Conservation (phyloP, 306 rosid species). For the Sesbania bispinosa region DNA sequence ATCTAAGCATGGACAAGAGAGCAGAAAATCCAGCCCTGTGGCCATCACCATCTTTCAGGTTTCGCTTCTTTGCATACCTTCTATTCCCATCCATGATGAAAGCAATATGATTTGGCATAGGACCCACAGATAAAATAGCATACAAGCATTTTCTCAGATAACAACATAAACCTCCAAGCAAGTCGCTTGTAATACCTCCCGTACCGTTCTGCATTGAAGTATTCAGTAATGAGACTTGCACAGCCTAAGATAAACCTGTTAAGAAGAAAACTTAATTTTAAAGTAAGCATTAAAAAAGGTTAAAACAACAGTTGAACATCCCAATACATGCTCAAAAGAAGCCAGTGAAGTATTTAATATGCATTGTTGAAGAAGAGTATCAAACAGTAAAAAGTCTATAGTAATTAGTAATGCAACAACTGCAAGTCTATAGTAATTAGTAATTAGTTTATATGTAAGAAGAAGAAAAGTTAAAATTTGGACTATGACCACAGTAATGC, state of each 20-base stretch:
- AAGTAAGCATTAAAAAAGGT: conserved; percentile 1
- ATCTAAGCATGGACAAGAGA: conserved; percentile 50
- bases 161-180: conserved; percentile 29
- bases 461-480: not conserved
- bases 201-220: conserved; percentile 39
- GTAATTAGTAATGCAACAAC: not conserved
- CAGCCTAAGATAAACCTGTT: conserved; percentile 10
- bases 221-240: conserved; percentile 1
- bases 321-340: not conserved
- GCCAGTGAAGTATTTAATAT: not conserved
- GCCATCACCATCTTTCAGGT: conserved; percentile 51
- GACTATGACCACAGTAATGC: not conserved
- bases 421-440: not conserved
- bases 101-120: conserved; percentile 70
- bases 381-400: not conserved
- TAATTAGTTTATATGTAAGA: not conserved
- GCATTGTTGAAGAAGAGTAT: not conserved
- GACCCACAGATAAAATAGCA: conserved; percentile 53
- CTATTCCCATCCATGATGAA: conserved; percentile 95
- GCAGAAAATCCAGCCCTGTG: conserved; percentile 60
- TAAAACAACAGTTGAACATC: not conserved
- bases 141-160: conserved; percentile 57
- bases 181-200: conserved; percentile 16
- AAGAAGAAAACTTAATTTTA: conserved; percentile 13
- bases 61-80: conserved; percentile 62